Evolutionary conservation across 2,329 filamentous ascomycete species (phyloP).

Genomic region (Decorospora gaudefroyi): DNA sequence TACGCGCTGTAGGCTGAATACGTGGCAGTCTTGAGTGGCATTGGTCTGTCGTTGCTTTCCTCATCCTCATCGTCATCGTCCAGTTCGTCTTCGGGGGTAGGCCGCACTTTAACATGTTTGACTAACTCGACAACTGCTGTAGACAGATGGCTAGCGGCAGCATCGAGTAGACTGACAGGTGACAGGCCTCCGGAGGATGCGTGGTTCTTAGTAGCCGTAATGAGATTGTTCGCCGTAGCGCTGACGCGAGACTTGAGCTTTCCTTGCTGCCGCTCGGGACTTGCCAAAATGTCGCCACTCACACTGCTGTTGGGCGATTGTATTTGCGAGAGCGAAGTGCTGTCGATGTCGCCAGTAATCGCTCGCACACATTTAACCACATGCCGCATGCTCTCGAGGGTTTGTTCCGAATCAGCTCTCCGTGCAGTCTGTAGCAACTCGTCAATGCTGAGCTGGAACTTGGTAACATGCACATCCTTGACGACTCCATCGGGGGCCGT

Average conservation of each 20-base stretch:
- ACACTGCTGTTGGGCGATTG: slow-evolving; percentile 46
- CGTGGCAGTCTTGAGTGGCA: slow-evolving; percentile 39
- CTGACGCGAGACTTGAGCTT: slow-evolving; percentile 82
- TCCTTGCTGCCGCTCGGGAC: slow-evolving; percentile 58
- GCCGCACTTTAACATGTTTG: slow-evolving; percentile 78
- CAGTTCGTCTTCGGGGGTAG: slow-evolving; percentile 74
- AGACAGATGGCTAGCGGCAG: slow-evolving; percentile 87
- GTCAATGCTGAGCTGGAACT: slow-evolving; percentile 92
- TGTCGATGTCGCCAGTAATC: slow-evolving; percentile 77
- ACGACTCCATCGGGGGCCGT: slow-evolving; percentile 75
- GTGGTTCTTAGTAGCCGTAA: slow-evolving; percentile 93
- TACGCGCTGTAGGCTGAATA: slow-evolving; percentile 29
- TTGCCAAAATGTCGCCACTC: slow-evolving; percentile 37
- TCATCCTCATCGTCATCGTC: slow-evolving; percentile 67
- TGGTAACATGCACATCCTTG: slow-evolving; percentile 90
- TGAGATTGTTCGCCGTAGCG: slow-evolving; percentile 92
- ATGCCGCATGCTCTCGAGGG: slow-evolving; percentile 83
- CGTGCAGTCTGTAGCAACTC: slow-evolving; percentile 81
- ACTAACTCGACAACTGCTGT: slow-evolving; percentile 85
- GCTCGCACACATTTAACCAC: slow-evolving; percentile 81
- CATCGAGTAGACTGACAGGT: slow-evolving; percentile 90
- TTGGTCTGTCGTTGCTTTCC: slow-evolving; percentile 49
- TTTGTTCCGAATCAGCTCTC: slow-evolving; percentile 70
- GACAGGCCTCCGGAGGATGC: slow-evolving; percentile 80
- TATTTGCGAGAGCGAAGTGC: slow-evolving; percentile 54